Percentiles rank a stretch among this genome's conserved stretches.
Evolutionary conservation across 805 yeast species (phyloP).

Genomic region (Kodamaea nitidulidarum): DNA sequence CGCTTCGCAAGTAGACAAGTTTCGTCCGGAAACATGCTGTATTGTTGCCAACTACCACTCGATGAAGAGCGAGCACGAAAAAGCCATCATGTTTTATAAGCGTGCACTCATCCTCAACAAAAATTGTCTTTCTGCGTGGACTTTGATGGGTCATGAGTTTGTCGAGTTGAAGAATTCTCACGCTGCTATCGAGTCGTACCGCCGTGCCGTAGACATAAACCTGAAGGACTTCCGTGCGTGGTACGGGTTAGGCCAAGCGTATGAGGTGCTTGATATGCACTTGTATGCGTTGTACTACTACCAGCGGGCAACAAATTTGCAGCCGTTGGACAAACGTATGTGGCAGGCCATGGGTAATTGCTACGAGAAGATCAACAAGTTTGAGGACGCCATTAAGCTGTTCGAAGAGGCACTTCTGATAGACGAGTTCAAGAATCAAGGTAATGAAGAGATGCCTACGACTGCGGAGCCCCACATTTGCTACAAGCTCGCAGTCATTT

Average conservation of each 20-base stretch:
- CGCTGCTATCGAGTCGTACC: slow-evolving; percentile 93
- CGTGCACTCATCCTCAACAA: slow-evolving; percentile 81
- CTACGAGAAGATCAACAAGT: slow-evolving; percentile 71
- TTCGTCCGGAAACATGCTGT: slow-evolving; percentile 92
- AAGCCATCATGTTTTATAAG: slow-evolving; percentile 88
- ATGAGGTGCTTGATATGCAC: slow-evolving; percentile 94
- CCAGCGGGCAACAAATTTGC: slow-evolving; percentile 83
- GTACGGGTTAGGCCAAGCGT: slow-evolving; percentile 98
- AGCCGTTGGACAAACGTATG: slow-evolving; percentile 87
- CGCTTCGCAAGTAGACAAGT: slow-evolving; percentile 75
- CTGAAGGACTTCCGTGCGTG: slow-evolving; percentile 91
- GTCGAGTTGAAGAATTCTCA: slow-evolving; percentile 94
- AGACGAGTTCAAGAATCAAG: slow-evolving; percentile 21
- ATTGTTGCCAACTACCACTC: slow-evolving; percentile 92
- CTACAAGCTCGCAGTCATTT: slow-evolving; percentile 64
- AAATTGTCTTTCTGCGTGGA: slow-evolving; percentile 89
- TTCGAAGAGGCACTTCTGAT: slow-evolving; percentile 71
- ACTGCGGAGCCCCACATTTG: slow-evolving; percentile 45
- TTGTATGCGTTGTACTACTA: slow-evolving; percentile 87
- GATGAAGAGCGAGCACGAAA: slow-evolving; percentile 87
- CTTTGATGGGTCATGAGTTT: slow-evolving; percentile 97
- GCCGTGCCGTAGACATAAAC: slow-evolving; percentile 89
- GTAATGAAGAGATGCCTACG: slow-evolving; percentile 33
- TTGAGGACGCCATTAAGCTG: slow-evolving; percentile 71
- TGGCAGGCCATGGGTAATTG: slow-evolving; percentile 95